Percentiles rank a stretch among this genome's conserved stretches.
These are phyloP conservation scores for Cutaneotrichosporon sp. DNA, from an alignment of 1,284 basidiomycete species.

Conservation along the genomic window DNA sequence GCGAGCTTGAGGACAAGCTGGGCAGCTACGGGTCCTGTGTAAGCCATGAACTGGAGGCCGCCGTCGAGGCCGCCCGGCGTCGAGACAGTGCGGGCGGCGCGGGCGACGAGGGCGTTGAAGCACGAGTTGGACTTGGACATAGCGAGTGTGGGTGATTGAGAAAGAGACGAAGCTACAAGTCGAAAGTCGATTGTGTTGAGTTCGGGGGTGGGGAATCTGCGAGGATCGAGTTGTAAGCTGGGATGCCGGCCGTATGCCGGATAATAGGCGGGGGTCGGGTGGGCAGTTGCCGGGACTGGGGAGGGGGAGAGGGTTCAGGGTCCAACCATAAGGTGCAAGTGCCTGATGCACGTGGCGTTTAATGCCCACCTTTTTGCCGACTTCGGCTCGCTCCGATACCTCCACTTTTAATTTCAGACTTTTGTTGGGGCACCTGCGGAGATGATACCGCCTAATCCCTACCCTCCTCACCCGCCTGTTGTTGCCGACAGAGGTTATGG, in stretches of 20 bases:
- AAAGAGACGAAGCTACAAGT: neutral
- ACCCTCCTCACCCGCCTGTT: too few relatives aligned
- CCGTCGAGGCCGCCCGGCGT: constrained; percentile 48
- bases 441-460: too few relatives aligned
- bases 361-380: constrained; percentile 9
- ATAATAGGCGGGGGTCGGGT: neutral
- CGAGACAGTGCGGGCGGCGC: constrained; percentile 36
- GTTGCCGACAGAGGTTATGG: too few relatives aligned
- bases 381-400: neutral
- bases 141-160: constrained; percentile 6
- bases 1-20: constrained; percentile 42
- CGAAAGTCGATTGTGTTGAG: neutral
- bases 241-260: too few relatives aligned
- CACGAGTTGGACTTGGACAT: constrained; percentile 12
- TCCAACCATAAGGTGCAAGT: neutral
- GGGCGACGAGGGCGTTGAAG: constrained; percentile 27
- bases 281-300: neutral
- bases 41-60: constrained; percentile 48
- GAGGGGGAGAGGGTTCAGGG: too few relatives aligned
- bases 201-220: neutral
- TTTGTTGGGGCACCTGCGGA: neutral
- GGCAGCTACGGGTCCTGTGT: constrained; percentile 44
- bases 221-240: neutral
- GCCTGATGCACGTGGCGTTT: neutral
- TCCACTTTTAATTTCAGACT: neutral